Conservation (phyloP, 2,329 filamentous ascomycete species). For the Cladosporium sp. region DNA sequence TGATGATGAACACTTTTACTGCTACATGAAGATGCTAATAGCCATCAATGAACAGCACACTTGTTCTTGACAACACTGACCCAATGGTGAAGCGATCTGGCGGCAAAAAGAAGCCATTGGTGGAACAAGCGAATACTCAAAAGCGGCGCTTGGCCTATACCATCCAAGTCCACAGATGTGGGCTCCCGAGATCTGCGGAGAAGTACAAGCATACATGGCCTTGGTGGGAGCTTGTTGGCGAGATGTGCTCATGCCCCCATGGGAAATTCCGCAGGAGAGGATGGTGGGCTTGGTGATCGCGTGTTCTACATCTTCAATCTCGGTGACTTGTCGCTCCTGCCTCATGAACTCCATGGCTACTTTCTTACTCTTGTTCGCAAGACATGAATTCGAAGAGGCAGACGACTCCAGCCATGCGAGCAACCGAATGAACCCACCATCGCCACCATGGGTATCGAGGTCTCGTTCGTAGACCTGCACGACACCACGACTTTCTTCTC, state of each 20-base stretch:
- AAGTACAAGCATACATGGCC: not conserved
- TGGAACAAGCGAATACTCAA: too few relatives aligned
- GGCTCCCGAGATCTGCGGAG: not conserved
- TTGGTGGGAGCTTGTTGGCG: not conserved
- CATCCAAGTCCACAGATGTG: not conserved
- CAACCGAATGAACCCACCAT: not conserved
- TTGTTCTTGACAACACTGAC: too few relatives aligned
- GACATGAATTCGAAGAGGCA: not conserved
- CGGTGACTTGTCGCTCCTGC: not conserved
- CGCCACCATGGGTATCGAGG: conserved; percentile 5
- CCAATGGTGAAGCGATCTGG: too few relatives aligned
- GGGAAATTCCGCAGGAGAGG: too few relatives aligned
- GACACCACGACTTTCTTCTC: conserved; percentile 17
- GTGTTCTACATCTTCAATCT: not conserved
- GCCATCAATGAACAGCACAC: too few relatives aligned
- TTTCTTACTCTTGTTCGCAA: not conserved
- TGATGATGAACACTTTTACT: too few relatives aligned
- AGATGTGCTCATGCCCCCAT: too few relatives aligned
- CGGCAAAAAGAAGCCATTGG: too few relatives aligned
- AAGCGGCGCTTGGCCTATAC: not conserved
- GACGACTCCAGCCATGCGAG: not conserved
- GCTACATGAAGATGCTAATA: too few relatives aligned
- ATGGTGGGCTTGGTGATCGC: not conserved
- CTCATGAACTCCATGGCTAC: not conserved
- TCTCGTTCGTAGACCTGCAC: conserved; percentile 2